Percentiles rank a stretch among this genome's conserved stretches.
Conservation (phyloP, 768 basidiomycete species). For the Lyophyllum semitale region DNA sequence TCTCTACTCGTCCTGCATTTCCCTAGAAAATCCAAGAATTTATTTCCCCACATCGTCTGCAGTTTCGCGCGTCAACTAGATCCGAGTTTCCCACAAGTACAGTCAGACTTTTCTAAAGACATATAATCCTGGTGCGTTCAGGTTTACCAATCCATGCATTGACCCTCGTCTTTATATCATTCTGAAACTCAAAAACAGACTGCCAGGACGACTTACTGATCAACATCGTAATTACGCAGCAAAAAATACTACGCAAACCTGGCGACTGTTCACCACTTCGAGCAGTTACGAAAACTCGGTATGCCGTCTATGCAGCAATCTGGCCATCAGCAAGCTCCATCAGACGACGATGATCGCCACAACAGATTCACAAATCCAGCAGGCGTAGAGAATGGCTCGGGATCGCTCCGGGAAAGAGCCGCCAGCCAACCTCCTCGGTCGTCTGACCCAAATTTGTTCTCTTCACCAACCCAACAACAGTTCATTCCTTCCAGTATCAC, state of each 20-base stretch:
- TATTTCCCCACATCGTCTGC: slow-evolving; percentile 11
- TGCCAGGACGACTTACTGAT: slow-evolving; percentile 12
- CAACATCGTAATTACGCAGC: slow-evolving; percentile 13
- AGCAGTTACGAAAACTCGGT: slow-evolving; percentile 22
- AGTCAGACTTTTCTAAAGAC: slow-evolving; percentile 19
- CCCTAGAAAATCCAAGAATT: slow-evolving; percentile 16
- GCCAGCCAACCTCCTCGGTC: slow-evolving; percentile 69
- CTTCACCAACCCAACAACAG: slow-evolving; percentile 55
- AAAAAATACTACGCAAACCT: slow-evolving; percentile 15
- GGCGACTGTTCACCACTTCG: slow-evolving; percentile 25
- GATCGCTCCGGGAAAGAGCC: slow-evolving; percentile 60
- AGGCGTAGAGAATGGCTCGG: slow-evolving; percentile 41
- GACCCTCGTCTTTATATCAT: not conserved
- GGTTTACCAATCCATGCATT: not conserved
- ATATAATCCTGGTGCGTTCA: slow-evolving; percentile 16
- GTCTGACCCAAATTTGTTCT: slow-evolving; percentile 45
- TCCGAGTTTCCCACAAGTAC: slow-evolving; percentile 12
- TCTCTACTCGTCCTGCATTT: slow-evolving; percentile 15
- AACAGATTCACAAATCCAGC: slow-evolving; percentile 55
- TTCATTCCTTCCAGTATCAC: slow-evolving; percentile 53
- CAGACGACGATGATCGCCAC: slow-evolving; percentile 59
- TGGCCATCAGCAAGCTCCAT: slow-evolving; percentile 29
- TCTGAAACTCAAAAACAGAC: slow-evolving; percentile 11
- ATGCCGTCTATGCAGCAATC: slow-evolving; percentile 30
- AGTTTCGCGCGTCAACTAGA: slow-evolving; percentile 15